phyloP scores from a whole-genome alignment of 2,329 filamentous ascomycete genomes.

The Aspergillus pseudoviridinutans region DNA sequence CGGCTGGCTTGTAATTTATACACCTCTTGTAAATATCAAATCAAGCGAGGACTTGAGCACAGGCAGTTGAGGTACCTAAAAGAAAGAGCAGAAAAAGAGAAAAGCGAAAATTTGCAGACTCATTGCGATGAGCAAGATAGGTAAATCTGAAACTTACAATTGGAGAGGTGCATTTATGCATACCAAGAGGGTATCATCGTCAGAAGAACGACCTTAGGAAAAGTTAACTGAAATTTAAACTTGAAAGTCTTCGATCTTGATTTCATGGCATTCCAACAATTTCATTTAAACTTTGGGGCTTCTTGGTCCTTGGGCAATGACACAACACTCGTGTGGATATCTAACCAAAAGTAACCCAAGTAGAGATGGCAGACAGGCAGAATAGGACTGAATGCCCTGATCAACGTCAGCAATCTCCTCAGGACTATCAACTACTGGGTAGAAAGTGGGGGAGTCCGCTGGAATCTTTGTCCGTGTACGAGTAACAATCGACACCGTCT shows the following conservation, averaged over 20 bases:
- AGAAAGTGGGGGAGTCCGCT: neutral
- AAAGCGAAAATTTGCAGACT: too few species aligned
- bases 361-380: neutral
- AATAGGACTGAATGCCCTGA: neutral
- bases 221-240: neutral
- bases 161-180: neutral
- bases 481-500: neutral
- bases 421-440: neutral
- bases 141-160: too few species aligned
- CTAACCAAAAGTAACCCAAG: neutral
- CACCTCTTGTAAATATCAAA: neutral
- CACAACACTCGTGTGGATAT: neutral
- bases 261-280: neutral
- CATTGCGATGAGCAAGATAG: too few species aligned
- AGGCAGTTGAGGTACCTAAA: too few species aligned
- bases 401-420: neutral
- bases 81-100: too few species aligned
- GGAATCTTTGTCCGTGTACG: neutral
- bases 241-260: neutral
- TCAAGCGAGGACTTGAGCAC: neutral
- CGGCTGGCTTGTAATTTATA: neutral
- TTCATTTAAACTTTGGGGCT: slow-evolving; percentile 2
- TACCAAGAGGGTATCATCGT: too few species aligned
- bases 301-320: neutral
- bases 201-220: too few species aligned